Evolutionary conservation across 306 rosid species (phyloP), one percentile per base, ranked within the genome.

Genomic region (Vigna mungo): DNA sequence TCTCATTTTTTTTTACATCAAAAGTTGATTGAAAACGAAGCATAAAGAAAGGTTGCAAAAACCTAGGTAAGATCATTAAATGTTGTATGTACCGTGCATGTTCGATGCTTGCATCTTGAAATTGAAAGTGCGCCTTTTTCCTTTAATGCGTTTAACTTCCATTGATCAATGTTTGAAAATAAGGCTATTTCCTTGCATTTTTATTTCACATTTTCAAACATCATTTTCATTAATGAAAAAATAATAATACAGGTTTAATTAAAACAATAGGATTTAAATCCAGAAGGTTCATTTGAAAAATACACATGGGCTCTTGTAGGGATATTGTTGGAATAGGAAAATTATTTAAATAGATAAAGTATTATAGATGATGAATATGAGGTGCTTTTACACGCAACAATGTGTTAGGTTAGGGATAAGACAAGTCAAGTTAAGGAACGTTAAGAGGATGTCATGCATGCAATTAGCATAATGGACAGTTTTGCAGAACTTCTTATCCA

Each of bases 21-120:
- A 52, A 41, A 39, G 58, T 44, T 36, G 20, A 53, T 32, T 65
- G 74, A 66, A 77, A 76, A 65, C 20, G 20, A 66, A 63, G 3
- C 80, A 37, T 16, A 37, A 11, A 52, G 27, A 60, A 61, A 76
- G 46, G 41, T 23, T 39, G 65, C 14, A 6, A 15, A 76, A 37
- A 14, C 23, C 68, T 6, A 59, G 23, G 34, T 10, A 16, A 47
- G 6, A 69, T 30, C 14, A n/a, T 15, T 49, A 16, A 25, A 47
- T 41, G 9, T 9, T 62, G 5, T 30, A 17, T 21, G 52, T 11
- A n/a, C 2, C 48, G 10, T 63, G 47, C 46, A 8, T 62, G 68
- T 3, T 34, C 16, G 27, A 6, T 21, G 54, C 21, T 21, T 13
- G 21, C 49, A 6, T 67, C 68, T 66, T 43, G 3, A 20, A 67